Evolutionary conservation across 176 grass and related monocot species (phyloP), one percentile per base, ranked within the genome.

Genomic region (Bolboschoenus planiculmis): DNA sequence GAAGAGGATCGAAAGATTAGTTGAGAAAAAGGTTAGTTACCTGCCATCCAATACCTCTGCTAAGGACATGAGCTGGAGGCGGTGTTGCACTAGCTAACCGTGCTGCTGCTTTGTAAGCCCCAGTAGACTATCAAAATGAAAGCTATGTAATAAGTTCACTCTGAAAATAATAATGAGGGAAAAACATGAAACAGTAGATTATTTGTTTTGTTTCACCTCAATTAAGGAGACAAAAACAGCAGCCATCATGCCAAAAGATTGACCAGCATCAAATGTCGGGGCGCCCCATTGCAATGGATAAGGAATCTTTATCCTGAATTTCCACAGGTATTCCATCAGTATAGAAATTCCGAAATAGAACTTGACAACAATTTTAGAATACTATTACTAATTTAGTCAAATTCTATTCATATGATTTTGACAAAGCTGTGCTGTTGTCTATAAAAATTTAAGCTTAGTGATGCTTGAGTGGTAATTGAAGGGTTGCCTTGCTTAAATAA

Each of bases 261-360:
- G 92, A 43, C 96, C 96, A 10, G 91, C 96, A 81, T 91, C 85
- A 76, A 99, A 99, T 57, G 91, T 99, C 26, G 96, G 96, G 29
- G 96, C 89, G 20, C 96, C 96, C 96, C 96, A 99, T 85, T 99
- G 96, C 78, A 99, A 81, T 3, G 96, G 96, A 53, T 90, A 99
- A 61, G 96, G 96, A 56, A 95, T 89, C 84, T 90, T 99, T 90
- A 99, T 93, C 96, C 96, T 99, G 85, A 13, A 77, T 65, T 82
- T 81, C 18, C 14, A 82, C 31, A 48, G 34, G 16, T 39, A 42
- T 21, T 44, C 20, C 30, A 2, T 81, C 35, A 42, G 31, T 37
- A 37, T 40, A 62, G 3, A 33, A 79, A 36, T 56, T 21, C 7
- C 13, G 10, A 78, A 79, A 34, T 36, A n/a, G 30, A 57, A 78